Percentiles rank a stretch among this genome's conserved stretches.
phyloP scores from a whole-genome alignment of 257 asterid species.

The Forsythia suspensa region DNA sequence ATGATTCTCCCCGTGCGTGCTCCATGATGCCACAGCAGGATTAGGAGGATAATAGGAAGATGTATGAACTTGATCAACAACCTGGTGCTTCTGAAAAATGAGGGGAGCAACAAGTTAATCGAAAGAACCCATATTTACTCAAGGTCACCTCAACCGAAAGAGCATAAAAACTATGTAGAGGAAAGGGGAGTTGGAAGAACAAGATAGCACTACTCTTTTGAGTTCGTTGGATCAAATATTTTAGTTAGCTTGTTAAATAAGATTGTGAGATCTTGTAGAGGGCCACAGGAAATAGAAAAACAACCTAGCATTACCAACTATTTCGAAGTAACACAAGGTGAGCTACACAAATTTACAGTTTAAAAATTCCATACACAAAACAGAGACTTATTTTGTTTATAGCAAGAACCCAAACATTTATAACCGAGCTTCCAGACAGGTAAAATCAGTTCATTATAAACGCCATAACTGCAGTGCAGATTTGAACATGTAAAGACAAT shows the following conservation, averaged over 20 bases:
- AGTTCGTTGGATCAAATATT: conserved; percentile 2
- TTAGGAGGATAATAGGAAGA: conserved; percentile 62
- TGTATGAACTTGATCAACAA: conserved; percentile 54
- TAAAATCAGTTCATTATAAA: background rate
- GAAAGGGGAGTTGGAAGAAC: background rate
- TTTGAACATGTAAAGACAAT: background rate
- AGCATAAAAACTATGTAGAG: conserved; percentile 1
- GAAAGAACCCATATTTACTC: conserved; percentile 21
- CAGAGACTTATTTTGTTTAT: background rate
- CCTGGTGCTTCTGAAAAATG: conserved; percentile 57
- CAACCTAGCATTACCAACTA: background rate
- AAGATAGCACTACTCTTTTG: conserved; percentile 3
- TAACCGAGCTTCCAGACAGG: background rate
- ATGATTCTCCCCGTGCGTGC: conserved; percentile 48
- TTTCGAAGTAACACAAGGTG: background rate
- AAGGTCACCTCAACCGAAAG: conserved; percentile 1
- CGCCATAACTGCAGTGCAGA: background rate
- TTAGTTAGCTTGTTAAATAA: background rate
- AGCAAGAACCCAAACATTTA: background rate
- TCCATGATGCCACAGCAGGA: conserved; percentile 62
- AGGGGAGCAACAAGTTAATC: conserved; percentile 11
- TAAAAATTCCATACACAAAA: background rate
- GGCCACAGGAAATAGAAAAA: conserved; percentile 1
- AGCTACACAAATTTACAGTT: background rate
- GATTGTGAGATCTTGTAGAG: background rate